Base-by-base conservation (phyloP, 2,329 filamentous ascomycete species). In the Elsinoe necatrix region DNA sequence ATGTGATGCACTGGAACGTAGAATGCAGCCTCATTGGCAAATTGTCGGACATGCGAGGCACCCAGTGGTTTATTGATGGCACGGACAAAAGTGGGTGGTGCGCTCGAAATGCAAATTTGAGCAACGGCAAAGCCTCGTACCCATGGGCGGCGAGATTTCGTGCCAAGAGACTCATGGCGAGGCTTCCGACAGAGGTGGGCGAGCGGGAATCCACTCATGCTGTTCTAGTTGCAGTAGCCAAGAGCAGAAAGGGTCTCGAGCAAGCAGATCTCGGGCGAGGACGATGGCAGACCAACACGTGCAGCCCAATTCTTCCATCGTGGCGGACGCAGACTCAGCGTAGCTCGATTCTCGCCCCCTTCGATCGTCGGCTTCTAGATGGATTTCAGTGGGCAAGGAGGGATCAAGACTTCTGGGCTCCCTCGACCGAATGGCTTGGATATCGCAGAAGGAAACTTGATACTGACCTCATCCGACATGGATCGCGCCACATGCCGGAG, bases 381-480 rank as follows among this genome's bases (percentile, higher is more conserved):
- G 41, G 23, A 18, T 23, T 43, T 23, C 18, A 43, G 18, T 7
- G 11, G 18, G 21, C 41, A 43, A 20, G 41, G 7, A 20, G 18
- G 8, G 41, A 43, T 43, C 41, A 43, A 43, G 41, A 43, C 41
- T 43, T 43, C 41, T 43, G 18, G 41, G 41, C 41, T 43, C 9
- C 12, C 41, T 43, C 3, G 41, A 18, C 41, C 20, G 14, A 8
- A 43, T 20, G 14, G 41, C 41, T 43, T 43, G 41, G 18, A 8
- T 21, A 18, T 23, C 18, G 20, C 41, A 14, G 4, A 11, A 20
- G n/a, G 7, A 43, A 8, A 12, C 21, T 16, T 43, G 18, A 21
- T 20, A 43, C 18, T 18, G 21, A 43, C 9, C 9, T 23, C 41
- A 43, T 43, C 41, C 41, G 8, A 43, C 41, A 12, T 16, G 41